phyloP scores from a whole-genome alignment of 2,329 filamentous ascomycete genomes.

The Pezicula neosporulosa region DNA sequence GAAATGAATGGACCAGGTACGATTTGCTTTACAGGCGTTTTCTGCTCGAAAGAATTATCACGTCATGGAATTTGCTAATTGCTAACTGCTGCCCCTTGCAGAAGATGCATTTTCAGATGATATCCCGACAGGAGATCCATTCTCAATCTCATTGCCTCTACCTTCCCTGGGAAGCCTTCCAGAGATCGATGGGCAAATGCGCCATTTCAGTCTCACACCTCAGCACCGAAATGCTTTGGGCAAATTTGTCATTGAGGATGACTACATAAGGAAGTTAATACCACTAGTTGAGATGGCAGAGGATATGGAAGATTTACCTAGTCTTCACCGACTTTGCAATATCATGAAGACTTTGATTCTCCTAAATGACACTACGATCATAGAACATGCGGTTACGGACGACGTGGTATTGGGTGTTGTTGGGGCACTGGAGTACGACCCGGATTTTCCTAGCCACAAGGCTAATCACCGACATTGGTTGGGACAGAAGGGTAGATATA shows the following conservation, averaged over 20 bases:
- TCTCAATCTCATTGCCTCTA: conserved; percentile 69
- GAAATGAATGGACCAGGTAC: conserved; percentile 61
- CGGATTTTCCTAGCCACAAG: conserved; percentile 95
- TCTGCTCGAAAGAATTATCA: neutral
- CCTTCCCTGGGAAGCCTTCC: conserved; percentile 78
- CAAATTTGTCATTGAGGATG: conserved; percentile 80
- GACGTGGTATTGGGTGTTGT: conserved; percentile 88
- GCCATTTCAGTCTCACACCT: conserved; percentile 70
- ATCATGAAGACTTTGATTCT: conserved; percentile 97
- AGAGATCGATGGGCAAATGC: conserved; percentile 83
- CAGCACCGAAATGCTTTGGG: conserved; percentile 80
- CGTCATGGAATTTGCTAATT: conserved; percentile 1
- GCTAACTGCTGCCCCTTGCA: conserved; percentile 24
- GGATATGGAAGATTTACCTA: conserved; percentile 80
- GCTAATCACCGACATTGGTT: conserved; percentile 95
- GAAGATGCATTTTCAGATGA: conserved; percentile 92
- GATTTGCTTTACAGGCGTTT: conserved; percentile 6
- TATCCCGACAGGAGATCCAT: conserved; percentile 62
- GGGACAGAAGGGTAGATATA: conserved; percentile 83
- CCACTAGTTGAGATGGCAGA: conserved; percentile 86
- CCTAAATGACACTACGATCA: conserved; percentile 90
- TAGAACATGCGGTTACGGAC: conserved; percentile 90
- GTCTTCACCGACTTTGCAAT: conserved; percentile 89
- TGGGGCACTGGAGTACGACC: conserved; percentile 94
- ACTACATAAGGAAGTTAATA: conserved; percentile 84